Conservation (phyloP, 192 early-diverging fungal species). For the Umbelopsis isabellina region DNA sequence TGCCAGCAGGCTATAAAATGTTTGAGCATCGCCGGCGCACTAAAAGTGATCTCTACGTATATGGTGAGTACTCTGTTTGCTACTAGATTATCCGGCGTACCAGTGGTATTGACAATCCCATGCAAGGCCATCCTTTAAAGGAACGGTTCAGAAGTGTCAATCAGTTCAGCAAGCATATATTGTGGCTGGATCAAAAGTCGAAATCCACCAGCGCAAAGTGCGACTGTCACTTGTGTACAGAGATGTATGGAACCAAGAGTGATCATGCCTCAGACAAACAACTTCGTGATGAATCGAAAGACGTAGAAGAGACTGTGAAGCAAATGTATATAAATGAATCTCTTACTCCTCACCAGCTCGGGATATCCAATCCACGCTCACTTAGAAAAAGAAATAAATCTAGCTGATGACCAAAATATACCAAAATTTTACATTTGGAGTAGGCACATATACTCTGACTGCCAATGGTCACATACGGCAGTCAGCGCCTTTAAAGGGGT, state of each 20-base stretch:
- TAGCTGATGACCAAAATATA: background rate
- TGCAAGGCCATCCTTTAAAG: background rate
- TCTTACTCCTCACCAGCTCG: background rate
- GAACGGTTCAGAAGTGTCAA: background rate
- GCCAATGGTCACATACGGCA: no score
- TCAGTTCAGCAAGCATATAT: slow-evolving; percentile 2
- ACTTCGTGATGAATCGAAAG: no score
- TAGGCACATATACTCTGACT: no score
- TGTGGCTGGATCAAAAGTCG: slow-evolving; percentile 7
- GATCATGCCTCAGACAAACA: no score
- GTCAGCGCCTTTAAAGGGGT: no score
- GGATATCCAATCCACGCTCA: slow-evolving; percentile 2
- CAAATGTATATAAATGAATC: background rate
- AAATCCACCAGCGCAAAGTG: background rate
- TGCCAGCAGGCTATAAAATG: slow-evolving; percentile 6
- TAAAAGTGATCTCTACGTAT: slow-evolving; percentile 1
- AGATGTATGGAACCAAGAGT: no score
- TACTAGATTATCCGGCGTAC: background rate
- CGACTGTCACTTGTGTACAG: background rate
- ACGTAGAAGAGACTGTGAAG: no score
- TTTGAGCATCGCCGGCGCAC: background rate
- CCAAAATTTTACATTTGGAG: no score
- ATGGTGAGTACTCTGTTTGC: background rate
- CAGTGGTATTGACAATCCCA: background rate
- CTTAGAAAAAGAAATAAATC: slow-evolving; percentile 3